Evolutionary conservation across 805 yeast species (phyloP).

Genomic region (Ogataea henricii): DNA sequence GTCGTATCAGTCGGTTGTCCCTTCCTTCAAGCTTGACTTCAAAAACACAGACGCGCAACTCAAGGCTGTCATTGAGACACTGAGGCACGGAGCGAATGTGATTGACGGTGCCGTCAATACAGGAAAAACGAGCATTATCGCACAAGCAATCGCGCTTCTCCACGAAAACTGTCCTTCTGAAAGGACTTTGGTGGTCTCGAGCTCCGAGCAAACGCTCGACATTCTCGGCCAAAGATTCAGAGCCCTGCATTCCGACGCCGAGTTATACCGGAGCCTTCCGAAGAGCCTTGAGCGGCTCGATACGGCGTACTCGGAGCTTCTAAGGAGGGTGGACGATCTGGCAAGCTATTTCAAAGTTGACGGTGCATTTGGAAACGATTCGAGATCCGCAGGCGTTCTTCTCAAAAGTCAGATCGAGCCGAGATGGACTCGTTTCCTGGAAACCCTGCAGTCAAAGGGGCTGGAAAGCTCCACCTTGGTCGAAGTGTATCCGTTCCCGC

Average conservation of each 20-base stretch:
- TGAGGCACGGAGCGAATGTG: slow-evolving; percentile 19
- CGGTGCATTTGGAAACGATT: slow-evolving; percentile 41
- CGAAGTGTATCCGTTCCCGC: slow-evolving; percentile 29
- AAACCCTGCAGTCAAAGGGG: slow-evolving; percentile 21
- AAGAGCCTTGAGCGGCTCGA: neutral
- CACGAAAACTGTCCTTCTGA: slow-evolving; percentile 26
- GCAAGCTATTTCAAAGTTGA: slow-evolving; percentile 33
- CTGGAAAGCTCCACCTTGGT: slow-evolving; percentile 27
- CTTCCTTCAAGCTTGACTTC: neutral
- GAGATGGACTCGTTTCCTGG: slow-evolving; percentile 28
- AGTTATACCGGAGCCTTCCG: neutral
- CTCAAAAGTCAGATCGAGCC: slow-evolving; percentile 28
- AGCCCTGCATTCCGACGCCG: neutral
- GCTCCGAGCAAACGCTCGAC: slow-evolving; percentile 13
- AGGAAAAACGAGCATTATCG: slow-evolving; percentile 37
- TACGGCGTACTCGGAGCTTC: slow-evolving; percentile 9
- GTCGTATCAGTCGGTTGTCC: neutral
- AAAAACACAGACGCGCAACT: slow-evolving; percentile 5
- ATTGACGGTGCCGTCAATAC: slow-evolving; percentile 25
- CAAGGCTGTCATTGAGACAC: neutral
- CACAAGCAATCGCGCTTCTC: slow-evolving; percentile 27
- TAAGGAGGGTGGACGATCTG: slow-evolving; percentile 32
- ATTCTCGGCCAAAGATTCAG: neutral
- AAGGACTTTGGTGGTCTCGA: slow-evolving; percentile 35
- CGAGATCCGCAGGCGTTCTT: slow-evolving; percentile 39